phyloP scores from a whole-genome alignment of 768 basidiomycete genomes.

The Xanthoconium stramineum region DNA sequence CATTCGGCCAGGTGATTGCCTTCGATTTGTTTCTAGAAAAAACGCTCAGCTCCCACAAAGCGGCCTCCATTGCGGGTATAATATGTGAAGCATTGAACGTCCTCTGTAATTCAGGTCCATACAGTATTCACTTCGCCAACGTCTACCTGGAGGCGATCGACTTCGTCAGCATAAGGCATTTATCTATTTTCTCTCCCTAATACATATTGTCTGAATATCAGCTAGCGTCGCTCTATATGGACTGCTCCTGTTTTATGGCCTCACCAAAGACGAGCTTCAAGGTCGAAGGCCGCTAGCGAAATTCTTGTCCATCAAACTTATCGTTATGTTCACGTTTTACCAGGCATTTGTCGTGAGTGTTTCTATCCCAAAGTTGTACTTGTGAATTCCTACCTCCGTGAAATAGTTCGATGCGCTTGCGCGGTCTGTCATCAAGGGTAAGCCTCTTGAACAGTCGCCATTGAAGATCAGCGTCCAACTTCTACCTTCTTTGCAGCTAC shows the following conservation, averaged over 20 bases:
- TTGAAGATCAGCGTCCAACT: background rate
- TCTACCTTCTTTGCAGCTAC: constrained; percentile 44
- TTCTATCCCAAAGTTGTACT: background rate
- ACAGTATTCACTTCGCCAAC: constrained; percentile 56
- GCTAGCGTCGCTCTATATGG: constrained; percentile 81
- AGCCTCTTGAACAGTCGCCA: background rate
- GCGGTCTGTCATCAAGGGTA: constrained; percentile 66
- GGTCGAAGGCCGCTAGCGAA: constrained; percentile 78
- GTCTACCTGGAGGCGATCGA: constrained; percentile 72
- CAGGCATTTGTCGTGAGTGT: constrained; percentile 68
- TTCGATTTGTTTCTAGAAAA: background rate
- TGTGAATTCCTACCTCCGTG: background rate
- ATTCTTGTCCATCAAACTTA: constrained; percentile 83
- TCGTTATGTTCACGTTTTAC: constrained; percentile 88
- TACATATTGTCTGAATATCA: background rate
- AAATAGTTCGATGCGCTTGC: constrained; percentile 63
- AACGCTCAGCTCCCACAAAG: constrained; percentile 12
- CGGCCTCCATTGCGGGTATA: constrained; percentile 66
- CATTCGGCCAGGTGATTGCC: constrained; percentile 49
- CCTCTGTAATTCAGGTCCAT: constrained; percentile 65
- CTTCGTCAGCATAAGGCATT: constrained; percentile 78
- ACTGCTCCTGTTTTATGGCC: constrained; percentile 75
- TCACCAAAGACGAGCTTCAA: constrained; percentile 75
- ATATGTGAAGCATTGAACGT: constrained; percentile 68
- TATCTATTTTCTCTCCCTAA: background rate